Evolutionary conservation across 768 basidiomycete genomes (phyloP).

Genomic region (Suillus luteus): DNA sequence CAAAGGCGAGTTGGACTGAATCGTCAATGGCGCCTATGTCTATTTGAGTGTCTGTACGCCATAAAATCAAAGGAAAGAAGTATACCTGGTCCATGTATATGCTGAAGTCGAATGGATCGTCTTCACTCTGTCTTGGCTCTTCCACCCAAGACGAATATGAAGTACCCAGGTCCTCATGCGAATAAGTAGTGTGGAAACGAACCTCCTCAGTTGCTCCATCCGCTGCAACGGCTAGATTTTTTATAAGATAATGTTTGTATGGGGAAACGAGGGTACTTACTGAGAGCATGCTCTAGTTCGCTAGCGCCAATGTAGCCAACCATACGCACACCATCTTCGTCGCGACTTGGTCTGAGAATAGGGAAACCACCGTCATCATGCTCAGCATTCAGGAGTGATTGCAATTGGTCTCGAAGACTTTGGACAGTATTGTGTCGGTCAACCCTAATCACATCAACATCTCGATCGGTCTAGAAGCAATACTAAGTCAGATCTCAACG

Average conservation of each 20-base stretch:
- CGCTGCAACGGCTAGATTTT: constrained; percentile 65
- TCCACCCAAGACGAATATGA: constrained; percentile 65
- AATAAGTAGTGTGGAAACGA: constrained; percentile 56
- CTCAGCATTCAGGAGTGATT: constrained; percentile 54
- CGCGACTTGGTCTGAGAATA: constrained; percentile 58
- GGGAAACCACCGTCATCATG: constrained; percentile 87
- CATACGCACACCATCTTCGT: constrained; percentile 56
- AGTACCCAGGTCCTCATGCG: constrained; percentile 47
- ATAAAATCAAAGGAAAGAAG: not conserved
- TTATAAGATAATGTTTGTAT: constrained; percentile 8
- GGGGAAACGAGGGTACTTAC: constrained; percentile 44
- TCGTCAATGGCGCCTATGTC: constrained; percentile 78
- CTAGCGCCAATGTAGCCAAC: constrained; percentile 90
- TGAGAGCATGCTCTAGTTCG: constrained; percentile 91
- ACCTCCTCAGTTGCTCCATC: constrained; percentile 69
- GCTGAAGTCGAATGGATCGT: constrained; percentile 78
- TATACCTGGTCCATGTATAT: constrained; percentile 87
- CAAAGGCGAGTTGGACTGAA: constrained; percentile 83
- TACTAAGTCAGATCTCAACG: not conserved
- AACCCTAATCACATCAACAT: constrained; percentile 68
- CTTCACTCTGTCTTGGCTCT: constrained; percentile 21
- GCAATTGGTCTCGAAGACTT: constrained; percentile 71
- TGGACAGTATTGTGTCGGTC: constrained; percentile 78
- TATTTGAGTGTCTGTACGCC: not conserved
- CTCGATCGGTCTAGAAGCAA: constrained; percentile 56